Base-by-base conservation (phyloP, 2,329 filamentous ascomycete genomes). In the Penicillium sp. region DNA sequence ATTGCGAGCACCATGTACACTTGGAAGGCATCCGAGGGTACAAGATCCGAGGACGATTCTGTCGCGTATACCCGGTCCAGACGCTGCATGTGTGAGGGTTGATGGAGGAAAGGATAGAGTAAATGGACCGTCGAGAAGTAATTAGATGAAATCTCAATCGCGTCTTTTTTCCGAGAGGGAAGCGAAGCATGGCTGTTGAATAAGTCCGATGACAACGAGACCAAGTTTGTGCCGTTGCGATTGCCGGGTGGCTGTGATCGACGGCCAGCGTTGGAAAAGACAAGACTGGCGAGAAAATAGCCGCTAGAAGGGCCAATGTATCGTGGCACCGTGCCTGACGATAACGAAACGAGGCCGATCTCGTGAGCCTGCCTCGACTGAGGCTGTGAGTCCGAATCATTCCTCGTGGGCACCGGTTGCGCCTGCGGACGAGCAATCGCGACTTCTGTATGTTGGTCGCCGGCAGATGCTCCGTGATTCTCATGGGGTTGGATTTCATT, bases 301-400 rank as follows among this genome's bases (percentile, higher is more conserved):
- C 77, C 78, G 34, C 77, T 80, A 0, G 78, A 80, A 2, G 78
- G 77, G 0, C 78, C 78, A 11, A 80, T 75, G 41, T 80, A 80
- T 48, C 74, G 68, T 3, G 61, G 57, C 18, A 73, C 73, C 18
- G 76, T 75, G 38, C 72, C 74, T 3, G 67, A 67, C 1, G 73
- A 74, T 1, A 80, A 63, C 0, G 77, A 77, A 0, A 80, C 69
- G 11, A 80, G 56, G 0, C 77, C 77, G 12, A 80, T 77, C 51
- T 80, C 76, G 50, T 80, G 76, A 1, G 74, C 71, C 26, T 61
- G 57, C 47, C 49, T 57, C 42, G 53, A 36, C 28, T 55, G 36
- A 27, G 51, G 25, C 4, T 43, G 49, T 18, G 46, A 38, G 43
- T 51, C 36, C 46, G 57, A 29, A 37, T 49, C 4, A 5, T 44